Evolutionary conservation across 2,329 filamentous ascomycete genomes (phyloP).

Genomic region (Gyromitra esculenta): DNA sequence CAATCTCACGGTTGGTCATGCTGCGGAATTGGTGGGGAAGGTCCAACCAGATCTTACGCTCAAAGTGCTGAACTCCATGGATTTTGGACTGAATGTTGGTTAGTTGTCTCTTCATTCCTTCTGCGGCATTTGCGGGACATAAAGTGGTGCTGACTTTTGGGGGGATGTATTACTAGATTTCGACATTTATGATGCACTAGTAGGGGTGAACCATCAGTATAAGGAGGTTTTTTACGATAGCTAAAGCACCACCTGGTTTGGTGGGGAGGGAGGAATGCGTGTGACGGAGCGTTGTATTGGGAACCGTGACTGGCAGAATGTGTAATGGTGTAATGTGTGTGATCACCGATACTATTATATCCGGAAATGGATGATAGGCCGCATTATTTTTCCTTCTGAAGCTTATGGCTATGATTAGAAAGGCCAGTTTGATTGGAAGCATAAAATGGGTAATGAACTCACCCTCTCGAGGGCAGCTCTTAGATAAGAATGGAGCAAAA

Average conservation of each 20-base stretch:
- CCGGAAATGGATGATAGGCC: not conserved
- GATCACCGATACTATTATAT: not conserved
- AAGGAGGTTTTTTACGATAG: slow-evolving; percentile 79
- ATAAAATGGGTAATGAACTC: too few species aligned
- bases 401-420: not conserved
- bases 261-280: not conserved
- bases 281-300: not conserved
- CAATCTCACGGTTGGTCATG: slow-evolving; percentile 75
- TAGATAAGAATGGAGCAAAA: too few species aligned
- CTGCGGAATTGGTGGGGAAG: slow-evolving; percentile 80
- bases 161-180: slow-evolving; percentile 69
- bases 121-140: not conserved
- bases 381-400: not conserved
- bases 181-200: slow-evolving; percentile 77
- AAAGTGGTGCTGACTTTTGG: slow-evolving; percentile 15
- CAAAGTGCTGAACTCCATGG: slow-evolving; percentile 74
- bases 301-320: not conserved
- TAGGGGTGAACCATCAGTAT: slow-evolving; percentile 84
- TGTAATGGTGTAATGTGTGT: slow-evolving; percentile 2
- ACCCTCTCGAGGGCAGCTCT: too few species aligned
- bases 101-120: slow-evolving; percentile 60
- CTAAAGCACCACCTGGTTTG: slow-evolving; percentile 7
- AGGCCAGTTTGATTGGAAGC: too few species aligned
- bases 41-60: slow-evolving; percentile 77
- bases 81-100: slow-evolving; percentile 77